Evolutionary conservation across 768 basidiomycete species (phyloP), one percentile per base, ranked within the genome.

Genomic region (Lactarius sanguifluus): DNA sequence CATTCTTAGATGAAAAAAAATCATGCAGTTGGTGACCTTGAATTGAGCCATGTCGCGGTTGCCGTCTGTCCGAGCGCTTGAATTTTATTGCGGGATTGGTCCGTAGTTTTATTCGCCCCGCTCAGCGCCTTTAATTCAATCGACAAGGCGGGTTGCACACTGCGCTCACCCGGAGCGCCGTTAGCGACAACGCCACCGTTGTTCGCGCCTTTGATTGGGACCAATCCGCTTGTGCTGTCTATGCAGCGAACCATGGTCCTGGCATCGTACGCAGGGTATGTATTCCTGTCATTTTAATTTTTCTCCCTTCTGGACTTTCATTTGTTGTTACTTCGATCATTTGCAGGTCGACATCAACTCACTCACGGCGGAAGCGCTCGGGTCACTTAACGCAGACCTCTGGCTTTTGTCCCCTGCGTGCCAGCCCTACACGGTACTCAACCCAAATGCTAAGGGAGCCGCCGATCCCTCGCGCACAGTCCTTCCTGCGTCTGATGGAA

Each of bases 71-170:
- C 50, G 70, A 12, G 79, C 73, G 30, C 71, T 80, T 18, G 91
- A 94, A 75, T 93, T 93, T 72, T 93, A 90, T 76, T 85, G 85
- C 61, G 92, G 92, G 40, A 92, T 93, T 71, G 91, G 91, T 88
- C 64, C 59, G 78, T 65, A 32, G 38, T 60, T 10, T 16, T 30
- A 7, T 43, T 40, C 12, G 10, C n/a, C 41, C 15, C 13, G 6
- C 15, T 15, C 12, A 16, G 8, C 32, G 20, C 5, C 13, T 25
- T 16, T 56, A 18, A 30, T 38, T 45, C 28, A 38, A 30, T 43
- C 12, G 58, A 59, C 5, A 58, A 92, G 91, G 90, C 30, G 91
- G 91, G 8, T 79, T 93, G 6, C 88, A 90, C 77, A 78, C 84
- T 30, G 91, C 90, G 7, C 79, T 93, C 20, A 72, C 77, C 55